Conservation (phyloP, 371 early-diverging fungal genomes). For the Circinella umbellata region DNA sequence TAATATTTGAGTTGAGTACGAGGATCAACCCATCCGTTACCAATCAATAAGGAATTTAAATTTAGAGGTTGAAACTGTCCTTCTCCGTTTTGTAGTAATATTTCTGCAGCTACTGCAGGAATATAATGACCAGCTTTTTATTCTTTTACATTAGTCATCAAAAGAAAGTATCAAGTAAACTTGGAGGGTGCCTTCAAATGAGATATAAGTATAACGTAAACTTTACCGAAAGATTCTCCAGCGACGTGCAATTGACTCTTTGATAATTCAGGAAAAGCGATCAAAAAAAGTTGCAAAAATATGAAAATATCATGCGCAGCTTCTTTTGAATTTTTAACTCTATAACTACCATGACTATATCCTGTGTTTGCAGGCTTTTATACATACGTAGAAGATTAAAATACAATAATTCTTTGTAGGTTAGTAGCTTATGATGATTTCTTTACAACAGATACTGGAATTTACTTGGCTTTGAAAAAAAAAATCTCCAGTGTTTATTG, state of each 20-base stretch:
- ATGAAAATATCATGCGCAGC: slow-evolving; percentile 64
- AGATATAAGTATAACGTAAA: too few species aligned
- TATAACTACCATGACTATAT: slow-evolving; percentile 73
- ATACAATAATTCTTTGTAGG: neutral
- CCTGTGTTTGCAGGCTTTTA: slow-evolving; percentile 73
- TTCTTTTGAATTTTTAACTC: slow-evolving; percentile 52
- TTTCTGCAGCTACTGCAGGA: slow-evolving; percentile 77
- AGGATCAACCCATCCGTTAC: slow-evolving; percentile 91
- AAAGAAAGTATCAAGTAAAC: neutral
- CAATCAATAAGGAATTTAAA: slow-evolving; percentile 77
- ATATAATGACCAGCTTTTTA: slow-evolving; percentile 71
- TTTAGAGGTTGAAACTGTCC: slow-evolving; percentile 32
- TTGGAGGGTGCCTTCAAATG: too few species aligned
- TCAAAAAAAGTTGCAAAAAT: slow-evolving; percentile 76
- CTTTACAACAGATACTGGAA: too few species aligned
- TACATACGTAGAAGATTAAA: too few species aligned
- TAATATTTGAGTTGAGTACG: slow-evolving; percentile 85
- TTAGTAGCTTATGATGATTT: neutral
- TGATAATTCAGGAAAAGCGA: slow-evolving; percentile 54
- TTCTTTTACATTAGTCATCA: neutral
- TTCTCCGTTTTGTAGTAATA: slow-evolving; percentile 42
- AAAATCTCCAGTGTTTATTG: neutral
- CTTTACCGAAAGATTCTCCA: slow-evolving; percentile 66
- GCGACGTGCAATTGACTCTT: slow-evolving; percentile 47
- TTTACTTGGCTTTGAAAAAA: too few species aligned